Base-by-base conservation (phyloP, 2,329 filamentous ascomycete species). In the Exutisphaerella laricina region DNA sequence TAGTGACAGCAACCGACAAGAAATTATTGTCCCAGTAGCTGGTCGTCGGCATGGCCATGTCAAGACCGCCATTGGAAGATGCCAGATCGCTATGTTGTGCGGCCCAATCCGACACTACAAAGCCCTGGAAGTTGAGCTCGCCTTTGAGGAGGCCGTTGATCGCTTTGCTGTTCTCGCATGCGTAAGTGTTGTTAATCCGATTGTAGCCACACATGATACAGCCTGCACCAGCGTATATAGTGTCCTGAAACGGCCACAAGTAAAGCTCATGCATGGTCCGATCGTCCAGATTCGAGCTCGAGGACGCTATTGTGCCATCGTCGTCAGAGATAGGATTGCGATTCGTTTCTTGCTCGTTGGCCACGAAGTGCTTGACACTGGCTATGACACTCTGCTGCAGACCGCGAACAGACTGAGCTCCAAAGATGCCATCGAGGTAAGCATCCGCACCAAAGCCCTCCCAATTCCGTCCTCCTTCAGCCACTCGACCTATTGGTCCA, bases 371-470 rank as follows among this genome's bases (percentile, higher is more conserved):
- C 58, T 80, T 80, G 26, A 78, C 55, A 5, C 72, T 71, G 1
- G 77, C 72, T 43, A 80, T 77, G 0, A 77, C 73, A 5, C 73
- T 75, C 20, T 72, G 69, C 54, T 80, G 77, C 46, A 80, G 72
- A 1, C 77, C 77, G 54, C 68, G 31, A 45, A 80, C 72, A 1
- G 74, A 78, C 47, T 72, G 58, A 2, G 70, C 67, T 13, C 65
- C 75, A 3, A 70, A 69, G 41, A 72, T 62, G 0, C 67, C 77
- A 51, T 78, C 73, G 14, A 88, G 71, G 3, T 76, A 77, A 0
- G 84, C 82, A 58, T 88, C 84, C 1, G 75, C 66, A 1, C 82
- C 83, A 55, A 88, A 88, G 0, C 78, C 78, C 58, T 88, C 84
- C 83, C 83, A 88, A 55, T 77, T 84, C n/a, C 84, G 75, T 3